Base-by-base conservation (phyloP, 805 yeast genomes). In the Barnettozyma botsteinii region DNA sequence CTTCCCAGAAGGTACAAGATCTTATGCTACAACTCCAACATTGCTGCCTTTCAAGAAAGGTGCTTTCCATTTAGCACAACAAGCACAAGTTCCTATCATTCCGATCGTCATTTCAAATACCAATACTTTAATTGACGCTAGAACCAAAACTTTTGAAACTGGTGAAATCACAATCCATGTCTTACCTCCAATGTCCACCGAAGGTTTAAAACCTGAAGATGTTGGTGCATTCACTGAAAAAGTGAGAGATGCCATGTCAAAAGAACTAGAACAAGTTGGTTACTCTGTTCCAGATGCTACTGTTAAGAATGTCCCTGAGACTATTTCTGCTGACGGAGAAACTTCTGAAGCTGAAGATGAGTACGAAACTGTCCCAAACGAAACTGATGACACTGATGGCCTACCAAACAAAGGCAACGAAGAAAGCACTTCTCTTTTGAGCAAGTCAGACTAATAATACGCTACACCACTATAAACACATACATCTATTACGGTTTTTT, bases 1-100 rank as follows among this genome's bases (percentile, higher is more conserved):
- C 65, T 93, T 89, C 70, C 96, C 98, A 20, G 99, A 93, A 64
- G 99, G 99, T 21, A 93, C 98, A 2, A 77, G 99, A 62, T 87
- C 97, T 0, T 84, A 81, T 48, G 65, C 83, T 10, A 63, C 75
- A 19, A 71, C 70, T 26, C 81, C 94, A 37, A 77, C 71, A 4
- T 64, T 93, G 59, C 70, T 87, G 36, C 95, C 95, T 1, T 87
- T 93, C 67, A 93, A 93, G 64, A 93, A 93, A 60, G 99, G 99
- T 40, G 97, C 98, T 0, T 93, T 93, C 79, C 97, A 93, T 63
- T 73, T 93, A 56, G 99, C 99, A 7, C 83, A 85, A 47, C 95
- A 88, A 63, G 95, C 95, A 6, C 78, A 77, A 31, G 79, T 91
- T 27, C 98, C 98, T 15, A 70, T 93, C 37, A 77, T 93, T 19